Percentiles rank a stretch among this genome's conserved stretches.
phyloP scores from a whole-genome alignment of 2,329 filamentous ascomycete species.

The Aspergillus amoenus region DNA sequence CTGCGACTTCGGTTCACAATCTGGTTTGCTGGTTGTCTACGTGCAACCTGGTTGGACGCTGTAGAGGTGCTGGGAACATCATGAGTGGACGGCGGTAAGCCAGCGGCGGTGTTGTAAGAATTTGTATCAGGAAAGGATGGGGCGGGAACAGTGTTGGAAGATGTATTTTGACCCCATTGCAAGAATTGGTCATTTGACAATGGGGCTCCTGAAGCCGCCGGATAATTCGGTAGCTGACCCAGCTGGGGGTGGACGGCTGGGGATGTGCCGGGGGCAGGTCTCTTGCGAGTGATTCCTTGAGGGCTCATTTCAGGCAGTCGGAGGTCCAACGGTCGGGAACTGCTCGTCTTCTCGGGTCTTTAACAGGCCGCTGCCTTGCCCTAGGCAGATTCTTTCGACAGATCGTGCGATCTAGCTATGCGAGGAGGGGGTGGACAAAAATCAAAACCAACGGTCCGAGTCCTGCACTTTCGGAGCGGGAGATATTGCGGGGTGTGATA shows the following conservation, averaged over 20 bases:
- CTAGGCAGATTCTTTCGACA: neutral
- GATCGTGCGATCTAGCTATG: neutral
- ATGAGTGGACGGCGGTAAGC: constrained; percentile 49
- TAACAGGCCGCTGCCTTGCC: neutral
- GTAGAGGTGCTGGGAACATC: constrained; percentile 52
- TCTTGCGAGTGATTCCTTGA: constrained; percentile 60
- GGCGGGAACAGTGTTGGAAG: constrained; percentile 29
- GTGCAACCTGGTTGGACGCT: constrained; percentile 43
- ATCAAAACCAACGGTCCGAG: neutral
- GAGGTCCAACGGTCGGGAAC: constrained; percentile 12
- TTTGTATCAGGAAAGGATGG: constrained; percentile 43
- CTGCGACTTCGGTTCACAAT: constrained; percentile 37
- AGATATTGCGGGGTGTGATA: constrained; percentile 11
- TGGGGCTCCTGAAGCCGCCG: constrained; percentile 43
- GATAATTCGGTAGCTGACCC: constrained; percentile 51
- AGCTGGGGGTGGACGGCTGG: constrained; percentile 60
- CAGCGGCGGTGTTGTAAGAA: constrained; percentile 28
- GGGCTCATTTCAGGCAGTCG: constrained; percentile 35
- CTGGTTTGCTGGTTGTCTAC: constrained; percentile 40
- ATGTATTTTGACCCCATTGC: constrained; percentile 53
- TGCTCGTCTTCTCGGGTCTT: neutral
- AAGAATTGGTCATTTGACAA: constrained; percentile 54
- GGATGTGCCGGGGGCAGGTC: constrained; percentile 69
- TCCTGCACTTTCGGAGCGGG: neutral
- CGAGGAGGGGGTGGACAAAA: neutral